A percentile compares a stretch with the other conserved stretches of the same genome.
These are phyloP conservation scores for Alternaria sp. DNA, from an alignment of 2,329 filamentous ascomycete species.

Conservation along the genomic window DNA sequence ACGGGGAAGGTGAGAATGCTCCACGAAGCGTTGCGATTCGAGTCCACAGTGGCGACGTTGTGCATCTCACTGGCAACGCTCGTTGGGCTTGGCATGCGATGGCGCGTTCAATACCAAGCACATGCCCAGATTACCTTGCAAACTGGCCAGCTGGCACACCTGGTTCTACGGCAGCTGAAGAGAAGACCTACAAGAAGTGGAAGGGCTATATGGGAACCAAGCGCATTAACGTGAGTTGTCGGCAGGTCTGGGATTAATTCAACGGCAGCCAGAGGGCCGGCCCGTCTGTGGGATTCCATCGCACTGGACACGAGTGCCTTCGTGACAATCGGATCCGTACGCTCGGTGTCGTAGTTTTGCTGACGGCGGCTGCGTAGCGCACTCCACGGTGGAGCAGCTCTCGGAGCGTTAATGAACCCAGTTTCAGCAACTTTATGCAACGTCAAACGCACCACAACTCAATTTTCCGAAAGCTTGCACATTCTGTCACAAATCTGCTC, in stretches of 20 bases:
- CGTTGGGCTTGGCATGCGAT: constrained; percentile 96
- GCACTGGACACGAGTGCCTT: constrained; percentile 3
- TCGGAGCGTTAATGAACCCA: neutral
- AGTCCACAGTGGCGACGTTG: constrained; percentile 83
- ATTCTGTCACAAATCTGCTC: neutral
- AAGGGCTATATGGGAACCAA: constrained; percentile 50
- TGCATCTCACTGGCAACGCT: constrained; percentile 84
- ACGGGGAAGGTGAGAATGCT: constrained; percentile 36
- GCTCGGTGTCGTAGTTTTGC: neutral
- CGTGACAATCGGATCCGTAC: neutral
- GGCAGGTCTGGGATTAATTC: constrained; percentile 49
- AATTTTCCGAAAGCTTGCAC: neutral
- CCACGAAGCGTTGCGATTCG: constrained; percentile 43
- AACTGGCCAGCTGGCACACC: constrained; percentile 70
- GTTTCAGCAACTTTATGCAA: neutral
- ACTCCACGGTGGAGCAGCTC: neutral
- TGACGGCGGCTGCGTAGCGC: neutral
- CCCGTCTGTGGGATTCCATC: constrained; percentile 5
- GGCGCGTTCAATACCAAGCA: constrained; percentile 80
- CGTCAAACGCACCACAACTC: neutral
- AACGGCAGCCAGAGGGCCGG: constrained; percentile 9
- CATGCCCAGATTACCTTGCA: constrained; percentile 76
- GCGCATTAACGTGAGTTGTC: constrained; percentile 50
- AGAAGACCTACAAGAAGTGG: constrained; percentile 48
- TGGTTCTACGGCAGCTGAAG: constrained; percentile 36